These are phyloP conservation scores for Colletotrichum spinosum DNA, from an alignment of 2,329 filamentous ascomycete species.

Conservation along the genomic window DNA sequence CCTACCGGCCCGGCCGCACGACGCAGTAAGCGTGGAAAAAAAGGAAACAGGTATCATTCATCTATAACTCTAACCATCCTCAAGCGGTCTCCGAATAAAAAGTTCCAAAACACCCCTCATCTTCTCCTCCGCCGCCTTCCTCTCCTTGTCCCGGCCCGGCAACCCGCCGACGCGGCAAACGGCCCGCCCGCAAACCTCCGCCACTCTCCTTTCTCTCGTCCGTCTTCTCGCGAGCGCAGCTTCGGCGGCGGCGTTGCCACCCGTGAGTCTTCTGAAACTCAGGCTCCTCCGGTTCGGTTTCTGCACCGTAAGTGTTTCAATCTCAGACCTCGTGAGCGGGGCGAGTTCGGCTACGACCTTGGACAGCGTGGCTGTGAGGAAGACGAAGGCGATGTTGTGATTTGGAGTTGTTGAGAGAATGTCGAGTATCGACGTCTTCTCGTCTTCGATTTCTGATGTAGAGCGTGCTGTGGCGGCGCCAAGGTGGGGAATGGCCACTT, in stretches of 20 bases:
- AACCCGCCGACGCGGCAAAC: conserved; percentile 65
- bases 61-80: conserved; percentile 26
- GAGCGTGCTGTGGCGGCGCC: conserved; percentile 43
- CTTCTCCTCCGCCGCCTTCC: conserved; percentile 69
- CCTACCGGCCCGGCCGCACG: no score
- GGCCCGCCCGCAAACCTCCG: conserved; percentile 72
- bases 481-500: conserved; percentile 63
- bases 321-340: conserved; percentile 52
- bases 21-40: no score
- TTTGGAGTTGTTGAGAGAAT: conserved; percentile 77
- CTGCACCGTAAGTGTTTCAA: conserved; percentile 46
- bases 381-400: conserved; percentile 90
- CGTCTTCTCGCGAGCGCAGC: conserved; percentile 60
- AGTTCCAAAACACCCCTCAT: conserved; percentile 76
- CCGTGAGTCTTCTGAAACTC: conserved; percentile 53
- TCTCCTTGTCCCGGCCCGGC: conserved; percentile 62
- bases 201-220: conserved; percentile 70
- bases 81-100: conserved; percentile 59
- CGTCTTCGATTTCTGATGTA: conserved; percentile 49
- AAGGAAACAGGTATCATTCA: conserved; percentile 1
- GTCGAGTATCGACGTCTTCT: conserved; percentile 74
- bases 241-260: conserved; percentile 40
- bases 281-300: conserved; percentile 54
- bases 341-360: conserved; percentile 62
- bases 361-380: conserved; percentile 81